These are phyloP conservation scores for Suhomyces atakaporum DNA, from an alignment of 1,139 yeast species.

Conservation along the genomic window DNA sequence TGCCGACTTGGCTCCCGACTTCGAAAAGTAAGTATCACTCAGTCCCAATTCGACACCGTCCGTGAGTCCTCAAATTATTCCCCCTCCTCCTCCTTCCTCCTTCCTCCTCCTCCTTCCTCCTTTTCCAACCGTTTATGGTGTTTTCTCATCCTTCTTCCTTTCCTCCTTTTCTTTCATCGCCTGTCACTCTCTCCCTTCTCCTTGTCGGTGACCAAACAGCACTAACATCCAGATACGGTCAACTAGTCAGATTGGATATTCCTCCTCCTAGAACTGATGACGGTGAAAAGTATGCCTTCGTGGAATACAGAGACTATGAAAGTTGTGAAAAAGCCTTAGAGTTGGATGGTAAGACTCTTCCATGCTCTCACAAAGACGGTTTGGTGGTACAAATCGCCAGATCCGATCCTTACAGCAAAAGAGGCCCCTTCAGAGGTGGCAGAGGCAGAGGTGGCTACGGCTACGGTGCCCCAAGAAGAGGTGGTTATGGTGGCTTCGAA, in stretches of 20 bases:
- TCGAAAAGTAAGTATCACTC: slow-evolving; percentile 70
- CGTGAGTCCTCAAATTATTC: too few relatives aligned
- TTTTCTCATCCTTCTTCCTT: slow-evolving; percentile 12
- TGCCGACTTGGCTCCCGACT: slow-evolving; percentile 65
- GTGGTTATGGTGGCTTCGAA: slow-evolving; percentile 17
- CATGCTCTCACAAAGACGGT: slow-evolving; percentile 38
- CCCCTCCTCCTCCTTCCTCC: not conserved
- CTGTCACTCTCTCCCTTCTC: not conserved
- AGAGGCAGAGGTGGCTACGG: slow-evolving; percentile 20
- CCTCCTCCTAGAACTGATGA: slow-evolving; percentile 69
- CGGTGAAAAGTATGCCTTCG: slow-evolving; percentile 72
- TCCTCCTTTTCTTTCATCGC: slow-evolving; percentile 6
- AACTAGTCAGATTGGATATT: slow-evolving; percentile 64
- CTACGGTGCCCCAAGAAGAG: slow-evolving; percentile 15
- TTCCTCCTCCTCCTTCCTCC: slow-evolving; percentile 6
- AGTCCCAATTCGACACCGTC: not conserved
- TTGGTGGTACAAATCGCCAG: slow-evolving; percentile 61
- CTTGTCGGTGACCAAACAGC: too few relatives aligned
- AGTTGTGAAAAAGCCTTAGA: slow-evolving; percentile 66
- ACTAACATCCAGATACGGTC: slow-evolving; percentile 53
- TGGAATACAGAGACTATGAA: slow-evolving; percentile 59
- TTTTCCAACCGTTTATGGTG: slow-evolving; percentile 4
- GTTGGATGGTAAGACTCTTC: slow-evolving; percentile 48
- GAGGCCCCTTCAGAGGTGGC: slow-evolving; percentile 27
- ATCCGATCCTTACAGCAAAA: slow-evolving; percentile 52